Conservation (phyloP, 2,329 filamentous ascomycete species). For the Botrytis cinerea region DNA sequence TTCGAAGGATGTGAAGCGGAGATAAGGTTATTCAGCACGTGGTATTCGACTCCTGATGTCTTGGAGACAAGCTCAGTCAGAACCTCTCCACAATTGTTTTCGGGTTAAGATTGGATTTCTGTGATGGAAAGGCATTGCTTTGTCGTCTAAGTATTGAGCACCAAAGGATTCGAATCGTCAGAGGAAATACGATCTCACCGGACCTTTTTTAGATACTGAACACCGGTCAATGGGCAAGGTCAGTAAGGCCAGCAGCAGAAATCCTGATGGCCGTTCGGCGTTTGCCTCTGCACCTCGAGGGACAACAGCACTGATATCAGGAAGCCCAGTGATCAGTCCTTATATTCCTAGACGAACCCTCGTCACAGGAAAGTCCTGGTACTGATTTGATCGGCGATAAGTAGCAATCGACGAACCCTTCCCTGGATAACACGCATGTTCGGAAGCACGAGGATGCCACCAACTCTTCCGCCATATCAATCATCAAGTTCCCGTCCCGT, state of each 20-base stretch:
- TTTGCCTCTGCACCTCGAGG: background rate
- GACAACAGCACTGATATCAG: background rate
- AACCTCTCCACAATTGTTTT: background rate
- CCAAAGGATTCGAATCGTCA: background rate
- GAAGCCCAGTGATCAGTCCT: background rate
- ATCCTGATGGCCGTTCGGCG: background rate
- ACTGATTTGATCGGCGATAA: background rate
- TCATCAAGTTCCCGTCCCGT: background rate
- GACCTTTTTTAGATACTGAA: background rate
- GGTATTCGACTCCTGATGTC: background rate
- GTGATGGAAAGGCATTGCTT: background rate
- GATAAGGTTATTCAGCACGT: constrained; percentile 6
- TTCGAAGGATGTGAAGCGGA: background rate
- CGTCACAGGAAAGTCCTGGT: background rate
- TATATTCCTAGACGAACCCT: background rate
- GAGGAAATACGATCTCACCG: background rate
- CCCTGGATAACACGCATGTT: background rate
- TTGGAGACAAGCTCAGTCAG: background rate
- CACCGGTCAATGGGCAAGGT: background rate
- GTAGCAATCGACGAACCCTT: background rate
- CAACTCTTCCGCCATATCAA: background rate
- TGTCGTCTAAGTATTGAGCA: background rate
- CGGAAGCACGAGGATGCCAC: background rate
- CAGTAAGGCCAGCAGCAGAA: background rate
- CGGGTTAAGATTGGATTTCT: background rate